phyloP scores from a whole-genome alignment of 305 asterid genomes.

The Galium porrigens region DNA sequence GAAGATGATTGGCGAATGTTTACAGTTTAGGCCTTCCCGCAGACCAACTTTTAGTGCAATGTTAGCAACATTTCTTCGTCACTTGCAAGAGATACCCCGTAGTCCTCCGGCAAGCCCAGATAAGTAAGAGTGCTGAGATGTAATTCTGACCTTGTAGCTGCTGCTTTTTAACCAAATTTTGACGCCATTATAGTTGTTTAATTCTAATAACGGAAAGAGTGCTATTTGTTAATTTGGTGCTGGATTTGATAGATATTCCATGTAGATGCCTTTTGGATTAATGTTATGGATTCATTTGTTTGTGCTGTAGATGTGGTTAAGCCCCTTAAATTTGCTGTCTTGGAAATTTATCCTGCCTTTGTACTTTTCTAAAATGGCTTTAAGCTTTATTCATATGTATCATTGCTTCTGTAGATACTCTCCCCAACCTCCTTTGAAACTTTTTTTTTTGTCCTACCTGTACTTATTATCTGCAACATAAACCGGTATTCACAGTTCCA shows the following conservation, averaged over 20 bases:
- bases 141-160: slow-evolving; percentile 6
- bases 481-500: not conserved
- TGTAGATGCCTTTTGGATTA: not conserved
- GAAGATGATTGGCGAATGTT: slow-evolving; percentile 99
- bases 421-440: not conserved
- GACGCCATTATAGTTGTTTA: not conserved
- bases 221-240: not conserved
- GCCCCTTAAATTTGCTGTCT: not conserved
- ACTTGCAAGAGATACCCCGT: slow-evolving; percentile 90
- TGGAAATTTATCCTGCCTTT: not conserved
- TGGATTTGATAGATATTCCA: not conserved
- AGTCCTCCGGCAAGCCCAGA: slow-evolving; percentile 95
- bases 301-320: not conserved
- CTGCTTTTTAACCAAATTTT: not conserved
- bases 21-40: slow-evolving; percentile 71
- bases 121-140: slow-evolving; percentile 42
- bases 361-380: not conserved
- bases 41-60: slow-evolving; percentile 90
- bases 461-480: not conserved
- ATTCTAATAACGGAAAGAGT: not conserved
- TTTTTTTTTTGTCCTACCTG: not conserved
- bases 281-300: not conserved
- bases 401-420: not conserved
- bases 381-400: not conserved
- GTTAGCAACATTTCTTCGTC: slow-evolving; percentile 77